Conservation (phyloP, 176 grass and related monocot species). For the Hordeum marinum region DNA sequence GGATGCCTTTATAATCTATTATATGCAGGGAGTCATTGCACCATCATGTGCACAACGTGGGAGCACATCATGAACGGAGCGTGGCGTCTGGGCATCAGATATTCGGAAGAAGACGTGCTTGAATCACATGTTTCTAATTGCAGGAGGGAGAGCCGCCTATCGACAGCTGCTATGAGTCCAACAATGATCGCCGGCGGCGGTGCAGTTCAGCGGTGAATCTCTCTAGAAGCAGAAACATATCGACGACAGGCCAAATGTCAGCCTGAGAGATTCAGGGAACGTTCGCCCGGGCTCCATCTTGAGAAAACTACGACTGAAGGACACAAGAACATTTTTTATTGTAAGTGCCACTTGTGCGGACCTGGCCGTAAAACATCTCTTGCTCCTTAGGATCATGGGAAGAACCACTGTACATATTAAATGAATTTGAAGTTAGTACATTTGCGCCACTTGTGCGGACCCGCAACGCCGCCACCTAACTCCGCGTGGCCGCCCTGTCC, state of each 20-base stretch:
- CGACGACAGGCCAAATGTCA: not conserved
- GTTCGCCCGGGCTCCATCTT: not conserved
- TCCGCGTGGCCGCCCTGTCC: slow-evolving; percentile 17
- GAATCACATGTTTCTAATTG: no score
- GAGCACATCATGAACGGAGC: no score
- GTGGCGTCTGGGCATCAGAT: no score
- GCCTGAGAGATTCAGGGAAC: not conserved
- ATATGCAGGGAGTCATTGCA: no score
- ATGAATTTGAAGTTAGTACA: not conserved
- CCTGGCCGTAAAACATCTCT: not conserved
- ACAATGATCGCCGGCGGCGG: not conserved
- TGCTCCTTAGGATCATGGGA: not conserved
- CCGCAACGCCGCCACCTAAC: slow-evolving; percentile 31
- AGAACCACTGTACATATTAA: slow-evolving; percentile 3
- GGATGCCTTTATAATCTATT: no score
- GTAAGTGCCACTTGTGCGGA: not conserved
- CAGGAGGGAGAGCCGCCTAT: no score
- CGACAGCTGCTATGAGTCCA: not conserved
- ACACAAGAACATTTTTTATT: not conserved
- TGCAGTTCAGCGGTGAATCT: not conserved
- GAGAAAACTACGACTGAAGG: not conserved
- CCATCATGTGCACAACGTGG: no score
- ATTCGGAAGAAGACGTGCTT: no score
- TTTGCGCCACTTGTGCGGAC: no score
- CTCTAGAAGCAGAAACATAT: not conserved